Percentiles rank a stretch among this genome's conserved stretches.
phyloP scores from a whole-genome alignment of 805 yeast genomes.

The Lachancea fermentati region DNA sequence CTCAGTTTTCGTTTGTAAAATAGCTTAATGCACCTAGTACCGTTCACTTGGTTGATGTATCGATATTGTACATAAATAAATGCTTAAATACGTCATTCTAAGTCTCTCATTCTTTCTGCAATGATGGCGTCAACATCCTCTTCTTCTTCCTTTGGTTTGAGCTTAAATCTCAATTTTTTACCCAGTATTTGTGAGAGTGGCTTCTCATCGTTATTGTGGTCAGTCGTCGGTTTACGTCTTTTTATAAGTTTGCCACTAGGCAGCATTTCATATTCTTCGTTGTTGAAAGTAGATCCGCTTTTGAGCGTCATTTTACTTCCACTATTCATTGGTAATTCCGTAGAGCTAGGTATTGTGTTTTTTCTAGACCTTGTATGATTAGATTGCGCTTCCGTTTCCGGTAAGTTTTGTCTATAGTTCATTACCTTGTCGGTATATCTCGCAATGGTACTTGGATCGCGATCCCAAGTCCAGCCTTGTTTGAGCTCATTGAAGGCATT shows the following conservation, averaged over 20 bases:
- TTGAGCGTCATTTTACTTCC: constrained; percentile 32
- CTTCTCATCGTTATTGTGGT: constrained; percentile 13
- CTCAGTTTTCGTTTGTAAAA: background rate
- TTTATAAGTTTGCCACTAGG: constrained; percentile 69
- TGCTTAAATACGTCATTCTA: constrained; percentile 23
- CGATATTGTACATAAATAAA: background rate
- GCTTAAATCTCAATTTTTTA: constrained; percentile 37
- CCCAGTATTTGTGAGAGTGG: constrained; percentile 12
- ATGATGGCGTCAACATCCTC: constrained; percentile 52
- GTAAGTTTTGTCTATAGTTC: background rate
- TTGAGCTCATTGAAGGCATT: constrained; percentile 66
- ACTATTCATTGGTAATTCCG: constrained; percentile 48
- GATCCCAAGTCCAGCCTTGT: constrained; percentile 72
- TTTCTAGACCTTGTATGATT: constrained; percentile 15
- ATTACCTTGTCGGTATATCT: constrained; percentile 23
- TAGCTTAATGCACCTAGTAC: background rate
- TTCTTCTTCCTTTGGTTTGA: constrained; percentile 17
- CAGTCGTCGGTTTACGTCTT: constrained; percentile 27
- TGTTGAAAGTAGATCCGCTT: constrained; percentile 13
- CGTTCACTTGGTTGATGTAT: background rate
- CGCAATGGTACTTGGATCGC: constrained; percentile 37
- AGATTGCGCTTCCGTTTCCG: constrained; percentile 6
- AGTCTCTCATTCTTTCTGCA: constrained; percentile 39
- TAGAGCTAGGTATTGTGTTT: constrained; percentile 24
- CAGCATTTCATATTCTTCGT: constrained; percentile 46